Evolutionary conservation across 2,329 filamentous ascomycete genomes (phyloP).

Genomic region (Penicillium concentricum): DNA sequence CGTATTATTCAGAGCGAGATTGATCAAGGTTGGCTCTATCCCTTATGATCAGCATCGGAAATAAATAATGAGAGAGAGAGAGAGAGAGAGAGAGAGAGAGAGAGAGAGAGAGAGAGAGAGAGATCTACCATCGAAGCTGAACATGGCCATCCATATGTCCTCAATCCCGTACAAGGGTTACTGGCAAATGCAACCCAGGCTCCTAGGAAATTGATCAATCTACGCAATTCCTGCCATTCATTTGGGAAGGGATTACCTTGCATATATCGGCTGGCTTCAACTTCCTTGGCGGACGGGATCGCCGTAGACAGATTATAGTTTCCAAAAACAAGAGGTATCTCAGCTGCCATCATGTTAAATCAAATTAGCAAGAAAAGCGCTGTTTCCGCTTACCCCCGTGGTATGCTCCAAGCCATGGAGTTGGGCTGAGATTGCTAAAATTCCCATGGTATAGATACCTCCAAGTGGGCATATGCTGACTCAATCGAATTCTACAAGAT

Average conservation of each 20-base stretch:
- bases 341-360: constrained; percentile 2
- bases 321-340: constrained; percentile 14
- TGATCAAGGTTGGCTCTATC: neutral
- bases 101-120: too few species aligned
- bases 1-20: constrained; percentile 1
- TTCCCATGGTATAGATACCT: constrained; percentile 43
- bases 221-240: neutral
- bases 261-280: constrained; percentile 10
- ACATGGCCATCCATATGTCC: constrained; percentile 1
- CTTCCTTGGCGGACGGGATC: neutral
- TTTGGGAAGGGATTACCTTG: constrained; percentile 4
- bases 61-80: neutral
- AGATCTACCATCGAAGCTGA: neutral
- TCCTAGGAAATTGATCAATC: neutral
- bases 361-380: neutral
- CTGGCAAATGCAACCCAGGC: constrained; percentile 12
- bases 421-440: constrained; percentile 41
- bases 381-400: constrained; percentile 32
- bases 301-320: constrained; percentile 5
- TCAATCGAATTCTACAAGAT: constrained; percentile 1
- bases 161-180: constrained; percentile 3
- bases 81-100: too few species aligned
- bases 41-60: neutral
- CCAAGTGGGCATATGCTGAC: constrained; percentile 32
- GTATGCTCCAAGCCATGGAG: constrained; percentile 45